Evolutionary conservation across 1,284 basidiomycete species (phyloP), one percentile per base, ranked within the genome.

Genomic region (Austroboletus olivaceoglutinosus): DNA sequence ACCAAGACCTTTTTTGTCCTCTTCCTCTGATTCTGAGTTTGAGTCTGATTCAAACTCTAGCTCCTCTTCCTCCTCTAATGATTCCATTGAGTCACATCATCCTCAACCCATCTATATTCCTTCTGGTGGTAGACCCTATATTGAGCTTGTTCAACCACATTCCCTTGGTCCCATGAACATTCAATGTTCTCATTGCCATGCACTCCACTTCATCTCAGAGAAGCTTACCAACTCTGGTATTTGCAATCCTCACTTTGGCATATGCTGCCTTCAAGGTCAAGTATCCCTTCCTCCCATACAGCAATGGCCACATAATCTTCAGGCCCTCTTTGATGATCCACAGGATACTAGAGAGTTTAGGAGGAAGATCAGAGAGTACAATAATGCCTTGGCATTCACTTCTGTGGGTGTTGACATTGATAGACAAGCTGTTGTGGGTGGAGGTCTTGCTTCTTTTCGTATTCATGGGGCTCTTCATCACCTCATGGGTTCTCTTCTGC

Each of bases 401-500:
- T 77, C 75, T 2, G 27, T 76, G 0, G 70, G 67, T 18, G 63
- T 62, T 1, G 45, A 63, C 0, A 41, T 70, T 10, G 70, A 76
- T 37, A 16, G 59, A 2, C 18, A 57, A 1, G 42, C 71, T 25
- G 61, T 70, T 33, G 45, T 56, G 38, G 65, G 69, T 2, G 6
- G 53, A 47, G 72, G 70, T 0, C 65, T 66, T 1, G 60, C 60
- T 9, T 57, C 69, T 2, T 77, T 76, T 54, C 43, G 51, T 0
- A 69, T 77, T 22, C 63, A 62, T 51, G 74, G 74, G 0, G 58
- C 71, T 37, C 64, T 77, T 0, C 56, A 62, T 46, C 73, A 78
- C 58, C 47, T 47, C 0, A 54, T 65, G 43, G 73, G 73, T 2
- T 37, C 69, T 23, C 58, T 76, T 2, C 27, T 59, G 1, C 68